A percentile compares a stretch with the other conserved stretches of the same genome.
These are phyloP conservation scores for Zymoseptoria brevis DNA, from an alignment of 2,329 filamentous ascomycete species.

Conservation along the genomic window DNA sequence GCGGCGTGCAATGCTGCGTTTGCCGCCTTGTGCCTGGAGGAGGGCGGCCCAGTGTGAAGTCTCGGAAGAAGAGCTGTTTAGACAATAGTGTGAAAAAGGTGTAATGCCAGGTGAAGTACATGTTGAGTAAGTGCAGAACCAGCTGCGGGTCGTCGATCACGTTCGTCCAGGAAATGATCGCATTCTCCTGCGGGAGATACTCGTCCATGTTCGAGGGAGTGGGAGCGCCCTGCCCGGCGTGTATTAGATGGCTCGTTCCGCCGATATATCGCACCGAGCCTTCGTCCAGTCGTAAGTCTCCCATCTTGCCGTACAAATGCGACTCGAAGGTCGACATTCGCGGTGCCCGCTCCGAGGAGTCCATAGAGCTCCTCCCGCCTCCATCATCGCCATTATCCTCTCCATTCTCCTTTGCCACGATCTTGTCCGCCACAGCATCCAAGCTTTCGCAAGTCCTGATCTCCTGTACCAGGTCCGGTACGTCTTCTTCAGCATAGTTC, in stretches of 20 bases:
- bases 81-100: conserved; percentile 90
- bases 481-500: conserved; percentile 82
- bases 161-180: conserved; percentile 76
- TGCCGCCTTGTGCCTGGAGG: conserved; percentile 40
- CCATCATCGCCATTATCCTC: conserved; percentile 39
- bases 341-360: conserved; percentile 29
- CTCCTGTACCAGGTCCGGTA: conserved; percentile 68
- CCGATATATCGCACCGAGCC: conserved; percentile 86
- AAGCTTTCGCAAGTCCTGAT: conserved; percentile 79
- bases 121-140: conserved; percentile 79
- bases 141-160: conserved; percentile 74
- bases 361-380: conserved; percentile 26
- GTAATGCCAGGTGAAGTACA: conserved; percentile 99
- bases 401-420: conserved; percentile 46
- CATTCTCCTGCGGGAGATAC: conserved; percentile 52
- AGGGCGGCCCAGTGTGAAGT: conserved; percentile 67
- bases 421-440: conserved; percentile 55
- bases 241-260: conserved; percentile 88
- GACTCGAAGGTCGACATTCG: conserved; percentile 52
- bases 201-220: conserved; percentile 31
- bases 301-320: conserved; percentile 87
- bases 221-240: conserved; percentile 47
- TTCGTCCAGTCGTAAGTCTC: conserved; percentile 77
- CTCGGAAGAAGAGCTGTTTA: conserved; percentile 75
- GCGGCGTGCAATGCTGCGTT: conserved; percentile 73